phyloP scores from a whole-genome alignment of 441 rosid genomes.

The Syzygium syzygioides region DNA sequence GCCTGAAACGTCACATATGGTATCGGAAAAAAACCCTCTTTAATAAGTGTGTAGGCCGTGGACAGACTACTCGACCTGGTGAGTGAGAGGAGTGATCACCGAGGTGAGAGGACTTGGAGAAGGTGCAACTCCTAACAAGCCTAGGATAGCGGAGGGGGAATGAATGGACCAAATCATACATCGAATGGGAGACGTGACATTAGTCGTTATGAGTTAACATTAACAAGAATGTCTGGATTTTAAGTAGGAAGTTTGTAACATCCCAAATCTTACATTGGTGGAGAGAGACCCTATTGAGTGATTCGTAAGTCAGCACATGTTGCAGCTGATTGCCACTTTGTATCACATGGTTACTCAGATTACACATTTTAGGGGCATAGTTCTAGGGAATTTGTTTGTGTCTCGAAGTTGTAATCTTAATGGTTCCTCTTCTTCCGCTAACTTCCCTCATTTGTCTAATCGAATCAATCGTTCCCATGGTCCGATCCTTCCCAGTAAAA shows the following conservation, averaged over 20 bases:
- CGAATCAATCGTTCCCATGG: background rate
- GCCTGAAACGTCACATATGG: no score
- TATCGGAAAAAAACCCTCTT: no score
- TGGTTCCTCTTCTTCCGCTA: background rate
- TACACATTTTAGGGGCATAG: background rate
- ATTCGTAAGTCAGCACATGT: background rate
- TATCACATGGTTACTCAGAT: background rate
- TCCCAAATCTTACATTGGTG: background rate
- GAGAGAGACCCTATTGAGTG: background rate
- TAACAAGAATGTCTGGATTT: no score
- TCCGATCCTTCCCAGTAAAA: background rate
- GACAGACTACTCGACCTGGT: no score
- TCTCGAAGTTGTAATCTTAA: background rate
- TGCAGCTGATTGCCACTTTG: no score
- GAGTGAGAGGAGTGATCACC: no score
- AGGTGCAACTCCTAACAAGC: no score
- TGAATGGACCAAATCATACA: background rate
- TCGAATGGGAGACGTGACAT: rapidly evolving
- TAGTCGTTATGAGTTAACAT: background rate
- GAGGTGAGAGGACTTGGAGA: no score
- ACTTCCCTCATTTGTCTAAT: background rate
- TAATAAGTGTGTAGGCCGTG: no score
- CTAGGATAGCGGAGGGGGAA: background rate
- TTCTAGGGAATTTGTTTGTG: background rate
- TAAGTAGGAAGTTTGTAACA: no score